Percentiles rank a stretch among this genome's conserved stretches.
phyloP scores from a whole-genome alignment of 257 asterid species.

The Hygrophila difformis region DNA sequence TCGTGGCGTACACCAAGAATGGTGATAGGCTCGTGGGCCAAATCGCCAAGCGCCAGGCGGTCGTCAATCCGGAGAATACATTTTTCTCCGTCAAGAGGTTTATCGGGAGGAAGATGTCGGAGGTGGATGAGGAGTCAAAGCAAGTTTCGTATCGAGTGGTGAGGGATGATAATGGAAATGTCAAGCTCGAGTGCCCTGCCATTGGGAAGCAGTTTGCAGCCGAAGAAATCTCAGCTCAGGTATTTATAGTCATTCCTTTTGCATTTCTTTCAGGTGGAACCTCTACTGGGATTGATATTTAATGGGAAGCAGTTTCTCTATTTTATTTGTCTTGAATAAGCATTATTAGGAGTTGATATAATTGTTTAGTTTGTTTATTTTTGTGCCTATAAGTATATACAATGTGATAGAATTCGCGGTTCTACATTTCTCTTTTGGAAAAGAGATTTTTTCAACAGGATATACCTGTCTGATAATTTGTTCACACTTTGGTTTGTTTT shows the following conservation, averaged over 20 bases:
- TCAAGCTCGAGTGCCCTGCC: conserved; percentile 72
- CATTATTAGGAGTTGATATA: no score
- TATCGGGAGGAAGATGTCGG: conserved; percentile 70
- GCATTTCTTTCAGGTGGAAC: neutral
- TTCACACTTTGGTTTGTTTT: no score
- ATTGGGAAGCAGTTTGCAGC: conserved; percentile 67
- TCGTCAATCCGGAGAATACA: conserved; percentile 65
- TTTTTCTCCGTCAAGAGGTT: conserved; percentile 72
- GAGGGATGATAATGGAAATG: conserved; percentile 74
- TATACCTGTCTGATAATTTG: no score
- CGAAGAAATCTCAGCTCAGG: conserved; percentile 89
- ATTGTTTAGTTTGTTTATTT: no score
- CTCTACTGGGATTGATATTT: no score
- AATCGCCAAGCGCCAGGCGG: conserved; percentile 74
- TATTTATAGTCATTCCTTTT: conserved; percentile 3
- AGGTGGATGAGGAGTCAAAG: conserved; percentile 72
- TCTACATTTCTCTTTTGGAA: no score
- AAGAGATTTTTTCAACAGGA: no score
- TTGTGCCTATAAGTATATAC: no score
- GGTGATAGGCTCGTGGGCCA: conserved; percentile 72
- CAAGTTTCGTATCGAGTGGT: conserved; percentile 63
- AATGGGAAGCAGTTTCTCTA: no score
- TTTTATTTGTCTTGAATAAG: no score
- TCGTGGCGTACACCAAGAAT: conserved; percentile 60
- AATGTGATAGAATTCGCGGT: no score